phyloP scores from a whole-genome alignment of 2,329 filamentous ascomycete genomes.

The Didymella arachidicola region DNA sequence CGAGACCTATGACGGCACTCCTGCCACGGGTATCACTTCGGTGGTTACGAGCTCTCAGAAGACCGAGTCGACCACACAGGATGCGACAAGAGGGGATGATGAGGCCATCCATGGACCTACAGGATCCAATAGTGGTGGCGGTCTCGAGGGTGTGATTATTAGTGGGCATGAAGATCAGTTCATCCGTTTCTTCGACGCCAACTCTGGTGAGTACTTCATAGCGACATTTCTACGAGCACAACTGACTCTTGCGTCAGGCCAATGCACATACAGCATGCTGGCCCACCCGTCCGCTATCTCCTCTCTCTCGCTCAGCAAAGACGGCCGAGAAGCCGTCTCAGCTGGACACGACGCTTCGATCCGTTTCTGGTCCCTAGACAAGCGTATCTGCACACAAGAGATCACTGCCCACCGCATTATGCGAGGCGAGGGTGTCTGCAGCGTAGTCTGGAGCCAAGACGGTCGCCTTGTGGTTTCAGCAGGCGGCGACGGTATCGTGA shows the following conservation, averaged over 20 bases:
- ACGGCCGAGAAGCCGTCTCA: slow-evolving; percentile 92
- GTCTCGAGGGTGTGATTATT: slow-evolving; percentile 90
- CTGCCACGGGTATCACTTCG: slow-evolving; percentile 84
- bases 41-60: slow-evolving; percentile 87
- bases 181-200: slow-evolving; percentile 97
- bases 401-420: slow-evolving; percentile 92
- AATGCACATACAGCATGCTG: slow-evolving; percentile 99
- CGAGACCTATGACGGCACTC: slow-evolving; percentile 91
- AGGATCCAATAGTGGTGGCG: slow-evolving; percentile 74
- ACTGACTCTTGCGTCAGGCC: slow-evolving; percentile 64
- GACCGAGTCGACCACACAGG: slow-evolving; percentile 68
- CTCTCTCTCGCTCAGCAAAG: slow-evolving; percentile 87
- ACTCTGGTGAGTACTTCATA: slow-evolving; percentile 78
- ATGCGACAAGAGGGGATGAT: slow-evolving; percentile 74
- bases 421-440: slow-evolving; percentile 94
- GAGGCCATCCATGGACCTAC: slow-evolving; percentile 84
- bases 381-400: slow-evolving; percentile 92
- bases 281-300: slow-evolving; percentile 95
- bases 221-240: not conserved
- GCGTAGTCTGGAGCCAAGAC: slow-evolving; percentile 94
- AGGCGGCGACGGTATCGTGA: slow-evolving; percentile 93
- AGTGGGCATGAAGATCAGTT: slow-evolving; percentile 96
- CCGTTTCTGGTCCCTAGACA: slow-evolving; percentile 97
- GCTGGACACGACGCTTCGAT: slow-evolving; percentile 95
- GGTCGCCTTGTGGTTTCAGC: slow-evolving; percentile 93